A percentile compares a stretch with the other conserved stretches of the same genome.
These are phyloP conservation scores for Polygonum maritimum DNA, from an alignment of 148 eudicot species.

Conservation along the genomic window DNA sequence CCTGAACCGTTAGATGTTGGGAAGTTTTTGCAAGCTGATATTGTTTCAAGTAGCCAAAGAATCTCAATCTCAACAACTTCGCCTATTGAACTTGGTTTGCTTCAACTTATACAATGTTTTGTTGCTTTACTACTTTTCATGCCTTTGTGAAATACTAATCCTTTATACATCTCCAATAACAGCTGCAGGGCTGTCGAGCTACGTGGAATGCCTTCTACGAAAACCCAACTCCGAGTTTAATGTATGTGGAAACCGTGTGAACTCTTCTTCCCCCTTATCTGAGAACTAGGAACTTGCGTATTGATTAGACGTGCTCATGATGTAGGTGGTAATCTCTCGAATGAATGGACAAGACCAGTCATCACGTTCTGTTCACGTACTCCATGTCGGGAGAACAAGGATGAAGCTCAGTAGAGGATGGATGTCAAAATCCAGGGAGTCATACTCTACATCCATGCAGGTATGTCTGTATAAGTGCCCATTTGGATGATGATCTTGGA, in stretches of 20 bases:
- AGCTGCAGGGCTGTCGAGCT: slow-evolving; percentile 70
- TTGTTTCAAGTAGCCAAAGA: slow-evolving; percentile 53
- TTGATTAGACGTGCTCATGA: background rate
- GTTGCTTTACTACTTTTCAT: too few relatives aligned
- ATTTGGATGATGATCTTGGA: background rate
- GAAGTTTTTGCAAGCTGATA: slow-evolving; percentile 71
- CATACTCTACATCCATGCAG: slow-evolving; percentile 87
- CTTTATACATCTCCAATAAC: slow-evolving; percentile 18
- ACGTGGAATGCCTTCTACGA: slow-evolving; percentile 60
- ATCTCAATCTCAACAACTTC: slow-evolving; percentile 52
- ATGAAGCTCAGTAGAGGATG: slow-evolving; percentile 89
- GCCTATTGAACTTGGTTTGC: slow-evolving; percentile 54
- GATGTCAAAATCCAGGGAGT: slow-evolving; percentile 88
- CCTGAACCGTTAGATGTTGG: slow-evolving; percentile 96
- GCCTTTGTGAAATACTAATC: background rate
- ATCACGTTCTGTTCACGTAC: slow-evolving; percentile 70
- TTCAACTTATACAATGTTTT: too few relatives aligned
- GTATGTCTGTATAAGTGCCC: slow-evolving; percentile 15
- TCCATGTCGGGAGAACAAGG: slow-evolving; percentile 79
- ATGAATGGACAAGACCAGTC: slow-evolving; percentile 93
- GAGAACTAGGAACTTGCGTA: background rate
- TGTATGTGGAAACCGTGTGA: slow-evolving; percentile 24
- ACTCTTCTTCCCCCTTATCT: background rate
- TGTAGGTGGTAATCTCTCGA: slow-evolving; percentile 78
- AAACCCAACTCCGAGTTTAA: slow-evolving; percentile 63